These are phyloP conservation scores for Microsporum audouinii DNA, from an alignment of 2,329 filamentous ascomycete genomes.

Conservation along the genomic window DNA sequence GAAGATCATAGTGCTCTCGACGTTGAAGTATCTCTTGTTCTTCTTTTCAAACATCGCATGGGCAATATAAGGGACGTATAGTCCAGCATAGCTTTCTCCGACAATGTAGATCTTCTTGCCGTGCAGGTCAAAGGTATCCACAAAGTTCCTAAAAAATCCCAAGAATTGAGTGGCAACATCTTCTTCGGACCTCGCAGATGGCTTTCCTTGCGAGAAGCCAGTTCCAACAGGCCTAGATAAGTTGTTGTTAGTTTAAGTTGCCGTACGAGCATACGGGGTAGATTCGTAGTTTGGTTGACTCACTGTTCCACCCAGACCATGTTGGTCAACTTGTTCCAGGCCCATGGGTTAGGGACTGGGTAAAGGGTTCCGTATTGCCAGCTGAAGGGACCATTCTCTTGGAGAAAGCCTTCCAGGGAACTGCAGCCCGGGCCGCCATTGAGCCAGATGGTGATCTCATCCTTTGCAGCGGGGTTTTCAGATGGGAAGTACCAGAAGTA, in stretches of 20 bases:
- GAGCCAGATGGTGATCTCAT: conserved; percentile 35
- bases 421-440: conserved; percentile 47
- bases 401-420: conserved; percentile 57
- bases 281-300: conserved; percentile 7
- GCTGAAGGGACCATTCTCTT: conserved; percentile 64
- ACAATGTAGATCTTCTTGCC: conserved; percentile 60
- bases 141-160: conserved; percentile 69
- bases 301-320: conserved; percentile 66
- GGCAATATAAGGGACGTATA: conserved; percentile 60
- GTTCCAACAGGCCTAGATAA: conserved; percentile 41
- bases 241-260: conserved; percentile 6
- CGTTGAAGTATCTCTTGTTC: conserved; percentile 55
- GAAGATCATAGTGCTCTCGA: conserved; percentile 60
- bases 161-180: conserved; percentile 62
- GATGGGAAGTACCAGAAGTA: conserved; percentile 44
- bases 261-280: neutral
- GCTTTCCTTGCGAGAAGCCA: conserved; percentile 55
- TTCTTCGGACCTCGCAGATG: conserved; percentile 53
- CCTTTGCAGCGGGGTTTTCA: conserved; percentile 32
- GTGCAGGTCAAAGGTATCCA: conserved; percentile 57
- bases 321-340: conserved; percentile 67
- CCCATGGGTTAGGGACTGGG: conserved; percentile 55
- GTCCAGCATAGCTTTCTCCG: conserved; percentile 60
- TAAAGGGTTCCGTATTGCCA: conserved; percentile 57
- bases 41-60: conserved; percentile 60